Evolutionary conservation across 345 rosid genomes (phyloP).

Genomic region (Gossypium australe): DNA sequence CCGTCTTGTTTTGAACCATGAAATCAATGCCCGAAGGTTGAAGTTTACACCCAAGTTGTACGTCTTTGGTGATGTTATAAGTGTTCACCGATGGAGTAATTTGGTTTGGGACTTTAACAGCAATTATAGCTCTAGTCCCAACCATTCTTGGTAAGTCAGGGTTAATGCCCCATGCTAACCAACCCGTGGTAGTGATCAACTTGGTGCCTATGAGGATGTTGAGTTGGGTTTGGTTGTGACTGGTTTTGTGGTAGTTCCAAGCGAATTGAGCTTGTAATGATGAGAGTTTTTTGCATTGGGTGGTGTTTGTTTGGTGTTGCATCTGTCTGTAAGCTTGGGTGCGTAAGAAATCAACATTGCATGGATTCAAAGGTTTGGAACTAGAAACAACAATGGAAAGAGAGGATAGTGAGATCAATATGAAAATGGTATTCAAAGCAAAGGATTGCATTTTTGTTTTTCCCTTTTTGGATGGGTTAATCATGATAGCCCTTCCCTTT

Average conservation of each 20-base stretch:
- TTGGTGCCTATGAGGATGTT: constrained; percentile 28
- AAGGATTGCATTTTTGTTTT: not conserved
- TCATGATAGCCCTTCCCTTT: not conserved
- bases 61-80: constrained; percentile 30
- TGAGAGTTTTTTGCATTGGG: constrained; percentile 25
- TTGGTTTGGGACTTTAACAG: constrained; percentile 19
- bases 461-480: not conserved
- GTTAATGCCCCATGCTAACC: constrained; percentile 67
- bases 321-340: not conserved
- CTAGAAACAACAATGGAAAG: constrained; percentile 2
- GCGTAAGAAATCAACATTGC: constrained; percentile 4
- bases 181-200: constrained; percentile 13
- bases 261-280: constrained; percentile 33
- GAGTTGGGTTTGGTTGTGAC: not conserved
- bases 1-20: not conserved
- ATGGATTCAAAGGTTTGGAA: not conserved
- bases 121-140: constrained; percentile 53
- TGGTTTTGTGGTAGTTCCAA: constrained; percentile 16
- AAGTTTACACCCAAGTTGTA: constrained; percentile 33
- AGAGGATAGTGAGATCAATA: not conserved
- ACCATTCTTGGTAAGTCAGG: constrained; percentile 40
- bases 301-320: not conserved
- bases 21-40: constrained; percentile 24
- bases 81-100: constrained; percentile 7
- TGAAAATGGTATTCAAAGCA: not conserved